Evolutionary conservation across 768 basidiomycete genomes (phyloP).

Genomic region (Termitomyces sp.): DNA sequence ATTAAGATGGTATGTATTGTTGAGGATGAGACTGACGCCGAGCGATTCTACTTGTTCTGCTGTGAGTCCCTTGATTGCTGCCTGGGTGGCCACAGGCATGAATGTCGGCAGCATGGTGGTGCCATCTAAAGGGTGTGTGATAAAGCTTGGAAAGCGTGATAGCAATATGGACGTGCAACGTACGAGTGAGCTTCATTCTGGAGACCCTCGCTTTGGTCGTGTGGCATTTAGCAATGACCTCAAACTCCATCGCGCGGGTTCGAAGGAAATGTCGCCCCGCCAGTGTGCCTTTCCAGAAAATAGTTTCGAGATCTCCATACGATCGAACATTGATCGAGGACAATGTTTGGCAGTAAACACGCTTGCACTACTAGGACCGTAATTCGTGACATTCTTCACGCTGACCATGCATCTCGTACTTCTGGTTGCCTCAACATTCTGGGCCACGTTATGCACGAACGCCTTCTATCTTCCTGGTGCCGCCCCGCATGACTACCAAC

Average conservation of each 20-base stretch:
- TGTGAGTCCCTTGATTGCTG: slow-evolving; percentile 89
- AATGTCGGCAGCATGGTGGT: slow-evolving; percentile 83
- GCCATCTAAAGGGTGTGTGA: slow-evolving; percentile 50
- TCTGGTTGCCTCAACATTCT: slow-evolving; percentile 16
- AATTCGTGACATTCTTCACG: background rate
- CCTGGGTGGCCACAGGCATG: slow-evolving; percentile 93
- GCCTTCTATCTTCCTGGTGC: slow-evolving; percentile 94
- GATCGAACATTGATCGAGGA: slow-evolving; percentile 5
- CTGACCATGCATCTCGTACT: slow-evolving; percentile 21
- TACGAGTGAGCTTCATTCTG: slow-evolving; percentile 80
- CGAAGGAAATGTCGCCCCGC: slow-evolving; percentile 14
- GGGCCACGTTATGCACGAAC: slow-evolving; percentile 23
- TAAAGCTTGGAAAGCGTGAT: slow-evolving; percentile 1
- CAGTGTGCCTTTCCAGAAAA: slow-evolving; percentile 5
- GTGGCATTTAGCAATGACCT: slow-evolving; percentile 75
- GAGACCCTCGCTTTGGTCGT: slow-evolving; percentile 83
- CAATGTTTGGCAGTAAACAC: slow-evolving; percentile 2
- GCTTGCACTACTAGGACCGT: too few relatives aligned
- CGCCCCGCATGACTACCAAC: slow-evolving; percentile 78
- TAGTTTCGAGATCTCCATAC: background rate
- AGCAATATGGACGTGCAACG: slow-evolving; percentile 22
- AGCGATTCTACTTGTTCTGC: slow-evolving; percentile 79
- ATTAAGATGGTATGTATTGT: slow-evolving; percentile 89
- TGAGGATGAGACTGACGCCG: slow-evolving; percentile 79
- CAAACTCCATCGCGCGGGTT: slow-evolving; percentile 66